Conservation (phyloP, 371 early-diverging fungal genomes). For the Mortierella sp. region DNA sequence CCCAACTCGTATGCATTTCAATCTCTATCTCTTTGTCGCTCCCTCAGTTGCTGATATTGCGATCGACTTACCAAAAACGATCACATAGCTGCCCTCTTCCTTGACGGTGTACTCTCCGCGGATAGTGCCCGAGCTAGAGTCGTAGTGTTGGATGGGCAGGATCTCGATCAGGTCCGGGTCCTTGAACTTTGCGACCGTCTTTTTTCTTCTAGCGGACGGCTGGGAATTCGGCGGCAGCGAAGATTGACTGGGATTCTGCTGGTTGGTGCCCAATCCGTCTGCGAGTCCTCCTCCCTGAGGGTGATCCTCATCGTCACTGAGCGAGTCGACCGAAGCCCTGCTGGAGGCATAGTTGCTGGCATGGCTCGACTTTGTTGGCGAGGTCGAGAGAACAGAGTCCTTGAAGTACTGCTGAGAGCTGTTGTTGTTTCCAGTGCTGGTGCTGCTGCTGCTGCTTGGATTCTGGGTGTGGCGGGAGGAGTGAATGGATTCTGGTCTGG, state of each 20-base stretch:
- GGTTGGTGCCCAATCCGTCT: conserved; percentile 17
- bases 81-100: conserved; percentile 79
- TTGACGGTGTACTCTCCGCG: conserved; percentile 75
- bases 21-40: conserved; percentile 5
- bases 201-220: conserved; percentile 39
- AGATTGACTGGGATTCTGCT: conserved; percentile 20
- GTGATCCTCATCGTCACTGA: conserved; percentile 45
- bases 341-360: conserved; percentile 46
- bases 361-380: conserved; percentile 39
- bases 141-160: conserved; percentile 80
- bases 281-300: background rate
- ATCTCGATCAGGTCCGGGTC: conserved; percentile 71
- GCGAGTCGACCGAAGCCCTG: conserved; percentile 33
- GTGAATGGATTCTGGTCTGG: conserved; percentile 30
- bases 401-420: conserved; percentile 15
- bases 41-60: background rate
- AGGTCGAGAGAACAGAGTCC: conserved; percentile 26
- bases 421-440: background rate
- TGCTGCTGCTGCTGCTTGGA: conserved; percentile 8
- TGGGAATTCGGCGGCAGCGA: conserved; percentile 34
- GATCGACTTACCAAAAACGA: conserved; percentile 66
- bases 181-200: conserved; percentile 57
- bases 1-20: background rate
- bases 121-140: conserved; percentile 79
- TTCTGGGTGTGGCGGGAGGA: conserved; percentile 18